A percentile compares a stretch with the other conserved stretches of the same genome.
Conservation (phyloP, 2,329 filamentous ascomycete genomes). For the Plectosphaerella plurivora region DNA sequence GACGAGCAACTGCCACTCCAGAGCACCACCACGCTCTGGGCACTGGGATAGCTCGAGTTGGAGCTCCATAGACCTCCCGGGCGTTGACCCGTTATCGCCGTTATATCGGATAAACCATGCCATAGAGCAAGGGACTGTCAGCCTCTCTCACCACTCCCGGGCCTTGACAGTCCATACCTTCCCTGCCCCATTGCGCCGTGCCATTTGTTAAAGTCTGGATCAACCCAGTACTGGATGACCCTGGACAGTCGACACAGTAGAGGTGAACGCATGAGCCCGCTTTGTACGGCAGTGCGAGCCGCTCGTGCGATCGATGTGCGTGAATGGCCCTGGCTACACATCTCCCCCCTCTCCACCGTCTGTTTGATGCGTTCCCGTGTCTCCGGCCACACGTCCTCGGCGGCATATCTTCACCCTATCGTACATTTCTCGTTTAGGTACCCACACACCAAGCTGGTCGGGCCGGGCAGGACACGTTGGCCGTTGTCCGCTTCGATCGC, state of each 20-base stretch:
- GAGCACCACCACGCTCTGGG: no score
- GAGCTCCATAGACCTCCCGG: background rate
- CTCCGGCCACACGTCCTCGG: background rate
- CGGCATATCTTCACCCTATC: background rate
- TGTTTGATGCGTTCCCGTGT: conserved; percentile 1
- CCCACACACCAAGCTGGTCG: background rate
- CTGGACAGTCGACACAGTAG: no score
- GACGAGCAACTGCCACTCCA: no score
- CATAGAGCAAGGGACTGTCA: background rate
- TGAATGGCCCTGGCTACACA: background rate
- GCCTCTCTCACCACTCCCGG: background rate
- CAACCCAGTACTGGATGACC: no score
- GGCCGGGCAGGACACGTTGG: background rate
- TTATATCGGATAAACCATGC: background rate
- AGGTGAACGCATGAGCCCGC: background rate
- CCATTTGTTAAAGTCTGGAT: no score
- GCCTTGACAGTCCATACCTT: background rate
- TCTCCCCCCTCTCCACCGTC: background rate
- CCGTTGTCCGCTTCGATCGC: background rate
- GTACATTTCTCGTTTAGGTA: background rate
- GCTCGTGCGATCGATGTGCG: conserved; percentile 2
- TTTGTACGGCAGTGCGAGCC: background rate
- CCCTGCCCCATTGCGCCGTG: no score
- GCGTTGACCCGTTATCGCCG: conserved; percentile 2
- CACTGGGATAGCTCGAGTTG: no score